Evolutionary conservation across 1,139 yeast genomes (phyloP).

Genomic region (Blastobotrys malaysiensis): DNA sequence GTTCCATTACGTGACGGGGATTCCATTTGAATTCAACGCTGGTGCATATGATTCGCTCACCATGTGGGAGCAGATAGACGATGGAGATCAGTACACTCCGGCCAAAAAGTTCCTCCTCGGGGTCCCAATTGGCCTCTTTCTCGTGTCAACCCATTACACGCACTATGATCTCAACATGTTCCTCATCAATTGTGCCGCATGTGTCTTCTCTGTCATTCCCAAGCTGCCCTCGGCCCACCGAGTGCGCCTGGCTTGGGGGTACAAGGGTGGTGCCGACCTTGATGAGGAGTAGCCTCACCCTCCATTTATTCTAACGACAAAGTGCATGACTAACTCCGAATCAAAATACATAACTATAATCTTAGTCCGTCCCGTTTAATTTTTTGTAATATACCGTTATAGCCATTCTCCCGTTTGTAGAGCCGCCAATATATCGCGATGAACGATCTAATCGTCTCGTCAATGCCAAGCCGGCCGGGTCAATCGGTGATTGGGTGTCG

Average conservation of each 20-base stretch:
- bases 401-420: no score
- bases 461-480: no score
- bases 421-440: no score
- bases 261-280: neutral
- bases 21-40: slow-evolving; percentile 92
- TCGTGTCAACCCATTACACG: slow-evolving; percentile 86
- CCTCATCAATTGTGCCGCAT: slow-evolving; percentile 71
- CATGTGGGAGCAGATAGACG: slow-evolving; percentile 98
- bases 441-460: no score
- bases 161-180: slow-evolving; percentile 77
- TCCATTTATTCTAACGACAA: neutral
- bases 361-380: neutral
- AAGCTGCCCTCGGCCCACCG: slow-evolving; percentile 61
- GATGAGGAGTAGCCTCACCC: neutral
- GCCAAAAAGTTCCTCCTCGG: slow-evolving; percentile 86
- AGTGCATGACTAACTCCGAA: neutral
- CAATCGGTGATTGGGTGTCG: no score
- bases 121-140: slow-evolving; percentile 83
- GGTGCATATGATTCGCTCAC: slow-evolving; percentile 96
- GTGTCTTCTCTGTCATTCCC: slow-evolving; percentile 80
- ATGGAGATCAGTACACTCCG: slow-evolving; percentile 96
- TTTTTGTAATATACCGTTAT: neutral
- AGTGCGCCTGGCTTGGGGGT: slow-evolving; percentile 27
- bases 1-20: slow-evolving; percentile 96
- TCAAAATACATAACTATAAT: neutral